phyloP scores from a whole-genome alignment of 2,329 filamentous ascomycete genomes.

The Penicillium olsonii region DNA sequence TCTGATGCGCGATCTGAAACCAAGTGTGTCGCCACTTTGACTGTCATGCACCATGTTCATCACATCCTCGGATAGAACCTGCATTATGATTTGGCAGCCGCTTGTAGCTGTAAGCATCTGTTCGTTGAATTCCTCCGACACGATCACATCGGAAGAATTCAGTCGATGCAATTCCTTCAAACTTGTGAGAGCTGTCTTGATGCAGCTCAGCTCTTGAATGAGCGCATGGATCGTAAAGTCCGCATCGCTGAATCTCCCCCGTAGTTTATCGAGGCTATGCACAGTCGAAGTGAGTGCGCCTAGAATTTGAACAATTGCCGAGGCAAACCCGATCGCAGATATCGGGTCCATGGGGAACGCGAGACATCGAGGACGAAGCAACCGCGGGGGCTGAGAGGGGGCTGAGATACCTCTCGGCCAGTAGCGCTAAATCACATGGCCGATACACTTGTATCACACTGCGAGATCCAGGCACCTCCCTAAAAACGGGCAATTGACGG shows the following conservation, averaged over 20 bases:
- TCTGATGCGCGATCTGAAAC: slow-evolving; percentile 30
- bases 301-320: background rate
- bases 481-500: no score
- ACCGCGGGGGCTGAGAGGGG: background rate
- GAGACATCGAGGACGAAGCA: background rate
- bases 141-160: slow-evolving; percentile 24
- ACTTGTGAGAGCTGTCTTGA: slow-evolving; percentile 38
- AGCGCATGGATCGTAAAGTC: slow-evolving; percentile 41
- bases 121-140: slow-evolving; percentile 29
- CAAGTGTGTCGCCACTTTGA: slow-evolving; percentile 20
- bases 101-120: slow-evolving; percentile 37
- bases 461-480: no score
- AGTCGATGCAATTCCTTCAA: slow-evolving; percentile 38
- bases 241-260: slow-evolving; percentile 38
- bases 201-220: slow-evolving; percentile 38
- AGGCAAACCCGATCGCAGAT: background rate
- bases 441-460: no score
- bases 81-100: slow-evolving; percentile 39
- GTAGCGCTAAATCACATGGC: background rate
- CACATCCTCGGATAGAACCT: slow-evolving; percentile 38
- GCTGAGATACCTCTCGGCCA: no score
- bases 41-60: slow-evolving; percentile 29
- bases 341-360: background rate
- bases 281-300: slow-evolving; percentile 26
- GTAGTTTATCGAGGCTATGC: slow-evolving; percentile 33